These are phyloP conservation scores for Neckera pumila DNA, from an alignment of 225 moss, liverwort and hornwort species.

Conservation along the genomic window DNA sequence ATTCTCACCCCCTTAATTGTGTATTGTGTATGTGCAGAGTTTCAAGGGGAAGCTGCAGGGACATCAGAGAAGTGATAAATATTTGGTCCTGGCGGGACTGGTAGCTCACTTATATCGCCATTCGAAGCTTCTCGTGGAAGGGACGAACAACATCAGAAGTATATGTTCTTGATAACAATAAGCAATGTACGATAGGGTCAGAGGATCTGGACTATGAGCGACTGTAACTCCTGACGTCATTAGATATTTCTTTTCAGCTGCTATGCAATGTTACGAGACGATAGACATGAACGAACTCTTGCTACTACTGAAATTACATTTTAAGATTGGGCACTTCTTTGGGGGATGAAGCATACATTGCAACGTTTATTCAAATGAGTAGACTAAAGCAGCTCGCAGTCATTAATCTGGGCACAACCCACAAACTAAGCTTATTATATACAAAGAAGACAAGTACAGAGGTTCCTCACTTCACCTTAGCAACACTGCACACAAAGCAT, in stretches of 20 bases:
- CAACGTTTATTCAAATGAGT: neutral
- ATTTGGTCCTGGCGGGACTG: neutral
- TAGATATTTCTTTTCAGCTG: neutral
- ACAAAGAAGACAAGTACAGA: conserved; percentile 4
- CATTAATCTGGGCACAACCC: neutral
- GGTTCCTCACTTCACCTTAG: neutral
- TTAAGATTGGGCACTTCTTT: neutral
- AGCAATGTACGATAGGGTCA: neutral
- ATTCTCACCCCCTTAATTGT: neutral
- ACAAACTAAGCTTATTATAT: neutral
- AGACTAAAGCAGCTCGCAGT: neutral
- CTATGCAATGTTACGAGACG: neutral
- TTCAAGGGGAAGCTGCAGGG: neutral
- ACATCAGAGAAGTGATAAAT: neutral
- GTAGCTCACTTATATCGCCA: neutral
- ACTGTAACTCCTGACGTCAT: neutral
- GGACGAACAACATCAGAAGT: neutral
- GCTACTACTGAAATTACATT: neutral
- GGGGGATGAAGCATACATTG: neutral
- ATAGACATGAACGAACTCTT: neutral
- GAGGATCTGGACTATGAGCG: neutral
- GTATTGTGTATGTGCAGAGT: neutral
- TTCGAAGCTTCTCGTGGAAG: neutral
- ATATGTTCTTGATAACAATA: neutral
- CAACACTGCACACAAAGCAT: neutral